Evolutionary conservation across 192 early-diverging fungal genomes (phyloP).

Genomic region (Pilobolus umbonatus): DNA sequence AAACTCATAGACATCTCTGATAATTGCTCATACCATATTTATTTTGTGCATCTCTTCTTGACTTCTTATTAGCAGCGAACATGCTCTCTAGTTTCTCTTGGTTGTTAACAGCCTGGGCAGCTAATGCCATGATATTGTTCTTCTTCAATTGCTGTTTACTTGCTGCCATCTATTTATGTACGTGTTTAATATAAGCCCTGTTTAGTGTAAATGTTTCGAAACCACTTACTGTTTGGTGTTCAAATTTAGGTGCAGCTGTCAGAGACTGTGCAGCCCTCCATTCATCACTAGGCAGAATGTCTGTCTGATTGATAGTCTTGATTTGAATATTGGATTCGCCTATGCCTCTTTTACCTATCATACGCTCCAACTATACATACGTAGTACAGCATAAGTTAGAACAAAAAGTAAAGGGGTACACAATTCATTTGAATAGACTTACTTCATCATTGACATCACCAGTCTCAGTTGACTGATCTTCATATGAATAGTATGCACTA

Average conservation of each 20-base stretch:
- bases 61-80: slow-evolving; percentile 54
- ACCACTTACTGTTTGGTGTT: neutral
- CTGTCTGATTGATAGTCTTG: slow-evolving; percentile 24
- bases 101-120: slow-evolving; percentile 66
- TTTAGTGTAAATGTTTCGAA: neutral
- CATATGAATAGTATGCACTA: slow-evolving; percentile 19
- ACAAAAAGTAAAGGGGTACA: too few relatives aligned
- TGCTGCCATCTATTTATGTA: slow-evolving; percentile 35
- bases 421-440: too few relatives aligned
- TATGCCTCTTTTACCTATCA: slow-evolving; percentile 24
- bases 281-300: slow-evolving; percentile 25
- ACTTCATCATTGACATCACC: too few relatives aligned
- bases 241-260: slow-evolving; percentile 19
- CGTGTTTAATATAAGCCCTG: neutral
- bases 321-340: slow-evolving; percentile 21
- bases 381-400: too few relatives aligned
- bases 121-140: slow-evolving; percentile 77
- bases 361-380: slow-evolving; percentile 10
- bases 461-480: too few relatives aligned
- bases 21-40: slow-evolving; percentile 53
- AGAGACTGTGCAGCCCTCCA: slow-evolving; percentile 16
- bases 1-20: neutral
- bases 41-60: slow-evolving; percentile 59
- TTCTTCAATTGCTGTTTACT: slow-evolving; percentile 60
- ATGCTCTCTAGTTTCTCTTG: slow-evolving; percentile 56